A percentile compares a stretch with the other conserved stretches of the same genome.
phyloP scores from a whole-genome alignment of 768 basidiomycete genomes.

The Tricholoma furcatifolium region DNA sequence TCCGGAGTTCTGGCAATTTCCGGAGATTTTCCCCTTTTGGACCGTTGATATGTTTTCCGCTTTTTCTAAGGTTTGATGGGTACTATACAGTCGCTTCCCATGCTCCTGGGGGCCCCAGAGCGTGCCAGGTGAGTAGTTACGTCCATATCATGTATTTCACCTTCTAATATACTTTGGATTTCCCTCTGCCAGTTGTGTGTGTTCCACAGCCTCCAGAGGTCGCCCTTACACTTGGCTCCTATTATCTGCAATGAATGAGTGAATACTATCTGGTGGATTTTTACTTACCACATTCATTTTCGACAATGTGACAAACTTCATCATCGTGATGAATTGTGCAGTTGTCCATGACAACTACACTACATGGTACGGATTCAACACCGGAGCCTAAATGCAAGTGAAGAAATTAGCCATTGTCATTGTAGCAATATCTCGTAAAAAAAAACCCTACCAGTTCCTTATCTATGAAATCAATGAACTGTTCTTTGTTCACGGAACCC shows the following conservation, averaged over 20 bases:
- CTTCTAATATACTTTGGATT: too few species aligned
- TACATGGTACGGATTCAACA: slow-evolving; percentile 33
- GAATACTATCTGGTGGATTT: background rate
- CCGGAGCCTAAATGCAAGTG: slow-evolving; percentile 25
- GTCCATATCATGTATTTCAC: too few species aligned
- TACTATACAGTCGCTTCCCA: too few species aligned
- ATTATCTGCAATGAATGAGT: slow-evolving; percentile 13
- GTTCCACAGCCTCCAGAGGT: too few species aligned
- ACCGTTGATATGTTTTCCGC: too few species aligned
- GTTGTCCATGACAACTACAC: slow-evolving; percentile 39
- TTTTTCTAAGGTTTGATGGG: too few species aligned
- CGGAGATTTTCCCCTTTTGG: too few species aligned
- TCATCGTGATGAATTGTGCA: slow-evolving; percentile 39
- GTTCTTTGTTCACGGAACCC: slow-evolving; percentile 5
- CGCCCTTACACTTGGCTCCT: too few species aligned
- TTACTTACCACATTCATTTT: slow-evolving; percentile 24
- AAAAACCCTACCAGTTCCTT: background rate
- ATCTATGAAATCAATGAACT: background rate
- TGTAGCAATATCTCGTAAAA: background rate
- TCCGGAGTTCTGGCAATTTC: too few species aligned
- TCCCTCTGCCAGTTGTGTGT: too few species aligned
- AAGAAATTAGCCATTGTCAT: background rate
- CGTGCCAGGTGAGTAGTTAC: too few species aligned
- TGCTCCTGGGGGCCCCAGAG: too few species aligned
- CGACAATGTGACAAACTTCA: slow-evolving; percentile 30